Evolutionary conservation across 1,284 basidiomycete genomes (phyloP).

Genomic region (Cystobasidiaceae sp.): DNA sequence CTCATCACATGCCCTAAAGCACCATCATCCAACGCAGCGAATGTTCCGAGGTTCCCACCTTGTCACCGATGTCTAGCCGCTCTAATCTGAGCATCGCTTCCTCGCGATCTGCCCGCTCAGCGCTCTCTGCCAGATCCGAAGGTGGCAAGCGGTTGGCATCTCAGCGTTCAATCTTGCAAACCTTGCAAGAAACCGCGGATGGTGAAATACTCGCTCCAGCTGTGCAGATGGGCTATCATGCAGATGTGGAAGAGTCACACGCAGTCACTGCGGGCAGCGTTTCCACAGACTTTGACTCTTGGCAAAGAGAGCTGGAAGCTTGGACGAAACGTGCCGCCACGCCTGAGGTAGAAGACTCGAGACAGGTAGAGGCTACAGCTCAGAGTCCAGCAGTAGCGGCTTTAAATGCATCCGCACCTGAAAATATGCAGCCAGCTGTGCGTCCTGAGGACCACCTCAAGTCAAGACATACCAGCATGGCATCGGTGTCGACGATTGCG

Average conservation of each 20-base stretch:
- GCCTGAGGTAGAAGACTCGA: too few relatives aligned
- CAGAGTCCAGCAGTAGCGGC: too few relatives aligned
- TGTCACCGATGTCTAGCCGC: conserved; percentile 1
- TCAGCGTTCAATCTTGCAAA: conserved; percentile 1
- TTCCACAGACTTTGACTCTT: background rate
- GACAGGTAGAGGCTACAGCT: too few relatives aligned
- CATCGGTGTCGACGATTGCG: too few relatives aligned
- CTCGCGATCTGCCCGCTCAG: background rate
- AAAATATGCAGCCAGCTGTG: too few relatives aligned
- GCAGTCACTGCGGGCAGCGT: conserved; percentile 5
- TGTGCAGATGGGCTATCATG: background rate
- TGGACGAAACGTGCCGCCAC: background rate
- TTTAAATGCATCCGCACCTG: too few relatives aligned
- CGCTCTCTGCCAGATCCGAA: background rate
- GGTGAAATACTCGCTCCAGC: background rate
- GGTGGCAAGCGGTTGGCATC: background rate
- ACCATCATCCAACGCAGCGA: background rate
- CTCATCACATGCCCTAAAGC: background rate
- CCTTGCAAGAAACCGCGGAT: background rate
- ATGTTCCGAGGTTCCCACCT: conserved; percentile 2
- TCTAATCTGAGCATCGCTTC: background rate
- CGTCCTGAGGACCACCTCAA: too few relatives aligned
- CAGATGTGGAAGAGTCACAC: background rate
- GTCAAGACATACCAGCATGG: too few relatives aligned
- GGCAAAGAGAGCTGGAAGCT: conserved; percentile 8